phyloP scores from a whole-genome alignment of 176 grass and related monocot species.

The Paspalum notatum region DNA sequence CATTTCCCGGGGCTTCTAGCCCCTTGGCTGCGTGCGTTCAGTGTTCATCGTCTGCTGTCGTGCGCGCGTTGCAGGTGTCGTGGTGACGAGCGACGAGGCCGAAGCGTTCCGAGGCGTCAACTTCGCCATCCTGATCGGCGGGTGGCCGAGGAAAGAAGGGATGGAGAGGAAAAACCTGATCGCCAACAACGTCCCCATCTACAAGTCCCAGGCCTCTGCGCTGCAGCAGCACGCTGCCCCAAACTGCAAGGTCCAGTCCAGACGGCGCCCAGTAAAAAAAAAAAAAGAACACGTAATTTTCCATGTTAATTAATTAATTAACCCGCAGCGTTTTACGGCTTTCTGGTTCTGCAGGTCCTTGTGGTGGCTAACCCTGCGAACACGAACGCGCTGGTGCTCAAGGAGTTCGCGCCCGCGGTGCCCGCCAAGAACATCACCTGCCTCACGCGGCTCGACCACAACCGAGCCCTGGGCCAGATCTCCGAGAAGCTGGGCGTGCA shows the following conservation, averaged over 20 bases:
- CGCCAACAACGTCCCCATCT: constrained; percentile 68
- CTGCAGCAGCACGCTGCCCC: constrained; percentile 66
- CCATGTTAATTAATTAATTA: not conserved
- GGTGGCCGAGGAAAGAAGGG: constrained; percentile 62
- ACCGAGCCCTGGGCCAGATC: constrained; percentile 71
- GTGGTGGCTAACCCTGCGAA: constrained; percentile 89
- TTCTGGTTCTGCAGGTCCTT: constrained; percentile 49
- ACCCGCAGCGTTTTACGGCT: too few relatives aligned
- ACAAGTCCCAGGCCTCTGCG: constrained; percentile 65
- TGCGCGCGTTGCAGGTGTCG: constrained; percentile 50
- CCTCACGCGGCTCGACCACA: constrained; percentile 89
- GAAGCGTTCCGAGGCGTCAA: constrained; percentile 66
- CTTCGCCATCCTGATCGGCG: constrained; percentile 68
- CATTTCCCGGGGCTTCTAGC: not conserved
- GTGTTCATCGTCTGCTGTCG: not conserved
- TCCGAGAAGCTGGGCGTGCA: constrained; percentile 61
- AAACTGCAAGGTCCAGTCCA: constrained; percentile 76
- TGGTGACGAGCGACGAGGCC: constrained; percentile 57
- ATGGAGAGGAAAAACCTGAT: constrained; percentile 83
- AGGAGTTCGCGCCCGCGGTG: constrained; percentile 63
- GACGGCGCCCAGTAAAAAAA: not conserved
- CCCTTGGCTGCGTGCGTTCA: not conserved
- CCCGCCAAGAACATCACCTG: constrained; percentile 82
- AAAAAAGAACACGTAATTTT: not conserved
- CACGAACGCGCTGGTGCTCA: constrained; percentile 76